These are phyloP conservation scores for Phytophthora pinifolia DNA, from an alignment of 352 stramenopile genomes.

Conservation along the genomic window DNA sequence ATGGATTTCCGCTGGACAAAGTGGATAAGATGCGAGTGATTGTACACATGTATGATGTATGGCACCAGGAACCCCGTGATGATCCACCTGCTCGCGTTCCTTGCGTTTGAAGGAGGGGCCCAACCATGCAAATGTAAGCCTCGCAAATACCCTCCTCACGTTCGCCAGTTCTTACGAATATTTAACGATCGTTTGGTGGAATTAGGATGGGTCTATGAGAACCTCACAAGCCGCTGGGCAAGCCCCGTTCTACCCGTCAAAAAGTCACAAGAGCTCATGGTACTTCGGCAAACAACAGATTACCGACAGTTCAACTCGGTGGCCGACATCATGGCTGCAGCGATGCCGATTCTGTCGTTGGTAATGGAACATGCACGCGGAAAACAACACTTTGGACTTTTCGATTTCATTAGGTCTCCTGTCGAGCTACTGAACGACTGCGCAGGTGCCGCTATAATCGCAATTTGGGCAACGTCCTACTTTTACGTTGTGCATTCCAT, in stretches of 20 bases:
- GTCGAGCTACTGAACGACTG: too few relatives aligned
- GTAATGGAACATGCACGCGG: neutral
- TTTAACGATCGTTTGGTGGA: conserved; percentile 9
- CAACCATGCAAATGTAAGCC: conserved; percentile 1
- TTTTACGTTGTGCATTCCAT: too few relatives aligned
- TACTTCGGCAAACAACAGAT: neutral
- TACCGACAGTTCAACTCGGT: neutral
- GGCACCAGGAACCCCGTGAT: neutral
- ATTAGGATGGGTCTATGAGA: conserved; percentile 9
- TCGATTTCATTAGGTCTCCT: conserved; percentile 1
- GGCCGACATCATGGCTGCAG: neutral
- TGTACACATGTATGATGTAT: neutral
- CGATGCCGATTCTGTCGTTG: neutral
- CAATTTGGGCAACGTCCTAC: too few relatives aligned
- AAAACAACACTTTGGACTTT: conserved; percentile 8
- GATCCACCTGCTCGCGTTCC: neutral
- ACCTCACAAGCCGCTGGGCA: conserved; percentile 5
- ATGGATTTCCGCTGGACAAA: conserved; percentile 4
- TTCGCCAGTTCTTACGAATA: neutral
- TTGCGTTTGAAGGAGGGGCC: conserved; percentile 1
- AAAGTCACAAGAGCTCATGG: neutral
- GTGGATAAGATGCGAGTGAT: neutral
- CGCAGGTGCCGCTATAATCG: too few relatives aligned
- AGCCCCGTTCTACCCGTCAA: neutral
- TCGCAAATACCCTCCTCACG: neutral